Evolutionary conservation across 495 filamentous ascomycete species (phyloP).

Genomic region (Hypoxylon crocopeplum): DNA sequence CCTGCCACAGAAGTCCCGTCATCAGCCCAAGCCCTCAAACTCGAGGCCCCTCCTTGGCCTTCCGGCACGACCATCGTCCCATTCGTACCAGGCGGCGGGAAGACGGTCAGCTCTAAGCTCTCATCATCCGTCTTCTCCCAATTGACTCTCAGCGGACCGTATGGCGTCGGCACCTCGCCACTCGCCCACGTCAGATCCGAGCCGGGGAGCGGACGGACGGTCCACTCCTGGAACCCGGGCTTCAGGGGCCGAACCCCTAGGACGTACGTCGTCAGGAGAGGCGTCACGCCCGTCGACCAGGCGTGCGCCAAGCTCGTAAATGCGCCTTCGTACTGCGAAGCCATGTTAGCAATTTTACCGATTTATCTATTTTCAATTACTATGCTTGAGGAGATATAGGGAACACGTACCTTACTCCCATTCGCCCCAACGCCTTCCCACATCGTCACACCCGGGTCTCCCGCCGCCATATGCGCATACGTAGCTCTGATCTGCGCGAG

Average conservation of each 20-base stretch:
- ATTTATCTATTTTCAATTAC: too few relatives aligned
- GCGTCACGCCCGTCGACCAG: slow-evolving; percentile 51
- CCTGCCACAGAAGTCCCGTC: not conserved
- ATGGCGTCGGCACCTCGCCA: slow-evolving; percentile 48
- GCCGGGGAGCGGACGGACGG: slow-evolving; percentile 43
- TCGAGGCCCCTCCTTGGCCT: slow-evolving; percentile 5
- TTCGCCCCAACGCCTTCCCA: slow-evolving; percentile 48
- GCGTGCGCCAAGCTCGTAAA: slow-evolving; percentile 51
- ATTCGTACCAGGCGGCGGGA: slow-evolving; percentile 31
- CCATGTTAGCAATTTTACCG: too few relatives aligned
- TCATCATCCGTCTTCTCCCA: slow-evolving; percentile 42
- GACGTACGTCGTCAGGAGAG: slow-evolving; percentile 46
- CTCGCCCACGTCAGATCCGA: slow-evolving; percentile 47
- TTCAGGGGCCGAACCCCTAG: slow-evolving; percentile 51
- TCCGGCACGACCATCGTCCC: slow-evolving; percentile 33
- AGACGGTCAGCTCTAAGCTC: slow-evolving; percentile 30
- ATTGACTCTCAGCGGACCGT: slow-evolving; percentile 44
- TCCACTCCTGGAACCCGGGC: slow-evolving; percentile 46
- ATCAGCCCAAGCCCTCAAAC: slow-evolving; percentile 8
- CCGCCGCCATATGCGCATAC: slow-evolving; percentile 54
- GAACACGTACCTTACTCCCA: slow-evolving; percentile 41
- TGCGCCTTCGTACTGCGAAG: slow-evolving; percentile 46
- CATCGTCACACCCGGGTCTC: slow-evolving; percentile 52
- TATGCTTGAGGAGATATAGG: too few relatives aligned
- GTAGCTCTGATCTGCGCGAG: slow-evolving; percentile 50